Evolutionary conservation across 2,329 filamentous ascomycete genomes (phyloP).

Genomic region (Coniochaeta ligniaria): DNA sequence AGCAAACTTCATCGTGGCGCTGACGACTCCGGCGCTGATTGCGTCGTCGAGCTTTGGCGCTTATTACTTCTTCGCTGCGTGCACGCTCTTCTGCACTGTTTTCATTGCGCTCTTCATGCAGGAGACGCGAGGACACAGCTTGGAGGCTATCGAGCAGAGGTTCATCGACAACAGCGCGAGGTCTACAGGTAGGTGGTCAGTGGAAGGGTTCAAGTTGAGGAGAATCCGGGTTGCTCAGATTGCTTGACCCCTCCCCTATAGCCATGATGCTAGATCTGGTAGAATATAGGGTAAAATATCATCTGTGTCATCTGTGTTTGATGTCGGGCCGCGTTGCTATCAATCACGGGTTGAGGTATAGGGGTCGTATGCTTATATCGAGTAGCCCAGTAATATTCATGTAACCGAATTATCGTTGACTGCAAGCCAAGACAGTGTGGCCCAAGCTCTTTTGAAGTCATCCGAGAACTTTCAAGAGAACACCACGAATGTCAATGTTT

Average conservation of each 20-base stretch:
- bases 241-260: neutral
- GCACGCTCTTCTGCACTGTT: conserved; percentile 26
- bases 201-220: neutral
- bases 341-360: too few species aligned
- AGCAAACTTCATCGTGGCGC: conserved; percentile 36
- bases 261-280: neutral
- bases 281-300: neutral
- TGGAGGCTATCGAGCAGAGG: conserved; percentile 29
- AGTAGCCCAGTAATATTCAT: neutral
- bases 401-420: neutral
- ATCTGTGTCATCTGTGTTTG: too few species aligned
- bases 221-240: neutral
- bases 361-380: neutral
- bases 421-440: neutral
- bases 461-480: neutral
- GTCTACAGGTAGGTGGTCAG: neutral
- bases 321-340: too few species aligned
- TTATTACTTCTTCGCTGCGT: conserved; percentile 37
- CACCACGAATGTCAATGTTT: neutral
- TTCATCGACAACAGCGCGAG: neutral
- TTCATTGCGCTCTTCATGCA: conserved; percentile 31
- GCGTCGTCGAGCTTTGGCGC: conserved; percentile 30
- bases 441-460: neutral
- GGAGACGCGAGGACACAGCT: conserved; percentile 32
- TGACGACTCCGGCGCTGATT: conserved; percentile 33